Evolutionary conservation across 176 grass and related monocot species (phyloP), one percentile per base, ranked within the genome.

Genomic region (Lolium rigidum): DNA sequence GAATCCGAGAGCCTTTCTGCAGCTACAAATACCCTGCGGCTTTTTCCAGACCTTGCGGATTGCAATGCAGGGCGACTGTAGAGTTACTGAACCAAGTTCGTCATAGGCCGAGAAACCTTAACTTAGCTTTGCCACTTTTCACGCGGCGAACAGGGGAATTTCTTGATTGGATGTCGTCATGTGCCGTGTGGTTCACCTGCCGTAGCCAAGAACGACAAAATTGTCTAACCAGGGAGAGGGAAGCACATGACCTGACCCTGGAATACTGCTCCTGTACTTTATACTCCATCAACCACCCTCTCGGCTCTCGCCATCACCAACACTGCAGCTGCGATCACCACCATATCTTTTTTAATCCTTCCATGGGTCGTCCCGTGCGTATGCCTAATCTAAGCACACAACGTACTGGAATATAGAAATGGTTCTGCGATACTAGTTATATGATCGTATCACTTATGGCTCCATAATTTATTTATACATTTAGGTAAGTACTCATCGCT

Each of bases 211-310:
- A 86, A 60, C 15, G 52, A 79, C 15, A 48, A 58, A 52, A 20
- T 26, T 25, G n/a, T 62, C 50, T 78, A 39, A 43, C 38, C 20
- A 35, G 31, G 31, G 41, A 22, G 48, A 26, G 31, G 31, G 31
- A 55, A 20, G 70, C 70, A 73, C 63, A n/a, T 35, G 51, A 54
- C 15, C 12, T 31, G 38, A 59, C 64, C 44, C 39, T 21, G 5
- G 51, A 79, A 70, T 37, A 60, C 64, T 60, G 9, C 24, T 5
- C 10, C 11, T 86, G 48, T 50, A 37, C 49, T 78, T 56, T 56
- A 69, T 56, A 69, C 52, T 73, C 37, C 58, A 79, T 58, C 76
- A 71, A 37, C 84, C 64, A 70, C 76, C 64, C 50, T 44, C 20
- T 63, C 57, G 5, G 37, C 39, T 44, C 20, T 63, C 57, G 5